Percentiles rank a stretch among this genome's conserved stretches.
Conservation (phyloP, 768 basidiomycete species). For the Saitozyma podzolica region DNA sequence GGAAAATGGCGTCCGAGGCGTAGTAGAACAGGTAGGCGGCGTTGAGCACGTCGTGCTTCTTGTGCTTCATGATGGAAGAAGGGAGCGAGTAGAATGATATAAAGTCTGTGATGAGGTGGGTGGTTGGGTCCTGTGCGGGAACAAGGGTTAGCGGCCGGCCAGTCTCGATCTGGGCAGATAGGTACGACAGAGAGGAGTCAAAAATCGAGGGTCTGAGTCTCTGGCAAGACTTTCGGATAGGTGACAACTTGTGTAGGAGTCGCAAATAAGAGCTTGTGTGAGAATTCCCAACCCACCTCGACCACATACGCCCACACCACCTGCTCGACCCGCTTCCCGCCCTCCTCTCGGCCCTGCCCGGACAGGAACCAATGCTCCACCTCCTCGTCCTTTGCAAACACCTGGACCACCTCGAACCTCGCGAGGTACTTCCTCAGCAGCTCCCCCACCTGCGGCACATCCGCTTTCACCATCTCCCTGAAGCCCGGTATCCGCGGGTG, state of each 20-base stretch:
- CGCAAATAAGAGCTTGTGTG: not conserved
- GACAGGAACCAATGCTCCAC: slow-evolving; percentile 82
- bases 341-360: slow-evolving; percentile 65
- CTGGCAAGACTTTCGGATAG: slow-evolving; percentile 3
- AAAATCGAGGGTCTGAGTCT: not conserved
- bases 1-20: slow-evolving; percentile 73
- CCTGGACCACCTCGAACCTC: slow-evolving; percentile 78
- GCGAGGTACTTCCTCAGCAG: slow-evolving; percentile 76
- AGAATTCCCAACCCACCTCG: slow-evolving; percentile 62
- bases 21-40: slow-evolving; percentile 97
- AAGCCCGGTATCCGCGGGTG: slow-evolving; percentile 59
- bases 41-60: slow-evolving; percentile 72
- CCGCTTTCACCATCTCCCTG: slow-evolving; percentile 82
- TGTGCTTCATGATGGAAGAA: slow-evolving; percentile 79
- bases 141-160: too few species aligned
- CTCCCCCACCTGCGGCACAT: slow-evolving; percentile 68
- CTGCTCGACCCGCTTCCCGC: slow-evolving; percentile 67
- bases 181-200: not conserved
- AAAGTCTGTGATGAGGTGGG: slow-evolving; percentile 85
- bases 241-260: too few species aligned
- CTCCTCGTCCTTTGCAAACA: slow-evolving; percentile 70
- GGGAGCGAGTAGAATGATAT: slow-evolving; percentile 97
- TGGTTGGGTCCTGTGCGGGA: slow-evolving; percentile 67
- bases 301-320: slow-evolving; percentile 97
- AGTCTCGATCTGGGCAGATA: too few species aligned